Base-by-base conservation (phyloP, 352 stramenopile genomes). In the Thalassiosira hispida region DNA sequence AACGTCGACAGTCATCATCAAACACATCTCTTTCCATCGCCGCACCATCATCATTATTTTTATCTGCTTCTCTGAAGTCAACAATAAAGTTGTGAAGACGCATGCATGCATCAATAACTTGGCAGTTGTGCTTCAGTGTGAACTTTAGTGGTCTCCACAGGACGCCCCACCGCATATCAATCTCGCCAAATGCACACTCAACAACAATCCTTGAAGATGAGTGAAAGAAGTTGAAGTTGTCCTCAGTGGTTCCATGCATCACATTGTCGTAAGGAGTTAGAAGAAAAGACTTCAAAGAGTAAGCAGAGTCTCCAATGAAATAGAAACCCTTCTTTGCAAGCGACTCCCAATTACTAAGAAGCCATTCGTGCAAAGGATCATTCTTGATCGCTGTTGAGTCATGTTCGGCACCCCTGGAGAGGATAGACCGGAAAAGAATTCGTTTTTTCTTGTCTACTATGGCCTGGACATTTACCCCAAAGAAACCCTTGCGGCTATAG, bases 351-450 rank as follows among this genome's bases (percentile, higher is more conserved):
- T 81, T 64, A 18, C 57, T 47, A 22, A 35, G 0, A 1, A 76
- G 53, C 57, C 35, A 61, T 52, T 68, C 35, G n/a, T 73, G 59
- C 0, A 82, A 68, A 0, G 22, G 29, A 1, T 14, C 61, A 22
- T 76, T 57, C 35, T 82, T 82, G 35, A 82, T 77, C 51, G 73
- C 65, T 25, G 65, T 77, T n/a, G 73, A 82, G 38, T 82, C 65
- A 57, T 77, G 73, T 46, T 82, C 73, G 4, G 73, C 59, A 31
- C 64, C 57, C 35, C 40, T 14, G 8, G 22, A 33, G 22, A 49
- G 25, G 12, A 81, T 81, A 18, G 8, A 59, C 14, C 64, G n/a
- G 20, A 44, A 81, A 11, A 81, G 29, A n/a, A 81, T 42, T 7
- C 35, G 12, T 23, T 78, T 78, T 9, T 69, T 47, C 27, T 62